Percentiles rank a stretch among this genome's conserved stretches.
These are phyloP conservation scores for Pezicula radicicola DNA, from an alignment of 2,329 filamentous ascomycete species.

Conservation along the genomic window DNA sequence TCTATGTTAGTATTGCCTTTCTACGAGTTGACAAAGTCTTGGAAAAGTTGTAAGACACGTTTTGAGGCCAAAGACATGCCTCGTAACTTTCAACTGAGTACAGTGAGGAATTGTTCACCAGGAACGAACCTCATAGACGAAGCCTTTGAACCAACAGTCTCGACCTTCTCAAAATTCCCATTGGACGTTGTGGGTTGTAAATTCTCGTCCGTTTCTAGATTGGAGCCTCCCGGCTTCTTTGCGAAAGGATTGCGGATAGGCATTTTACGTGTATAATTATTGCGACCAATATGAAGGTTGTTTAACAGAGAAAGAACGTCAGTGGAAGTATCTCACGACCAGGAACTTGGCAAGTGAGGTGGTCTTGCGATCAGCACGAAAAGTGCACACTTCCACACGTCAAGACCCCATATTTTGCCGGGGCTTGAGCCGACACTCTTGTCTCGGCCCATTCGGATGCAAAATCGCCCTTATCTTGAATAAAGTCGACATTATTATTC, in stretches of 20 bases:
- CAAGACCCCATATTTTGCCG: no score
- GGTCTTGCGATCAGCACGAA: no score
- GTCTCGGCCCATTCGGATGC: no score
- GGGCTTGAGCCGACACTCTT: no score
- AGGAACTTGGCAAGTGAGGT: no score
- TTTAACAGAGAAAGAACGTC: background rate
- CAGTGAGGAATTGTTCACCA: slow-evolving; percentile 2
- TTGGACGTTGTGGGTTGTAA: slow-evolving; percentile 39
- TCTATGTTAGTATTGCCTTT: background rate
- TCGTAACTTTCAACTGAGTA: background rate
- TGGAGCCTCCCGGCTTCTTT: slow-evolving; percentile 46
- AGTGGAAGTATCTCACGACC: no score
- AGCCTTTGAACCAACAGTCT: slow-evolving; percentile 60
- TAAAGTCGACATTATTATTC: no score
- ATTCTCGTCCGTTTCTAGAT: slow-evolving; percentile 46
- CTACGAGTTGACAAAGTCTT: no score
- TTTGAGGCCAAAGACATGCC: no score
- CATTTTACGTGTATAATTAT: slow-evolving; percentile 41
- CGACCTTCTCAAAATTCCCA: slow-evolving; percentile 56
- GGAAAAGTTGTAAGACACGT: no score
- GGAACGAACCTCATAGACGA: slow-evolving; percentile 53
- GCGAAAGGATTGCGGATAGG: slow-evolving; percentile 71
- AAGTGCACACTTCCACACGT: no score
- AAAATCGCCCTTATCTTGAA: no score
- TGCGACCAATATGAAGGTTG: background rate